phyloP scores from a whole-genome alignment of 805 yeast species.

The Teunomyces cretensis region DNA sequence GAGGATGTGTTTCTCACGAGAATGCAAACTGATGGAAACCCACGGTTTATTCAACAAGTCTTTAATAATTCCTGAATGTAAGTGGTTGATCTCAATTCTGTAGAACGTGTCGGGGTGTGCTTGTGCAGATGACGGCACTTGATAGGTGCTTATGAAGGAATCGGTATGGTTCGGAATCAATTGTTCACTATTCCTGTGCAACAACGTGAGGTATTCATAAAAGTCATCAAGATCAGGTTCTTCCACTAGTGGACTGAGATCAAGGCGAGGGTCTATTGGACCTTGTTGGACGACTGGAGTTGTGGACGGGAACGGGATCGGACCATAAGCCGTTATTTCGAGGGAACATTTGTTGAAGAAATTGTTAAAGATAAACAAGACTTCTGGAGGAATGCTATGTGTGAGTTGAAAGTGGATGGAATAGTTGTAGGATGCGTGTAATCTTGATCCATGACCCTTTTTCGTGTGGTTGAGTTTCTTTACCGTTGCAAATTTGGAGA shows the following conservation, averaged over 20 bases:
- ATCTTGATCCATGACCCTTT: slow-evolving; percentile 20
- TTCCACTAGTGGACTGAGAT: neutral
- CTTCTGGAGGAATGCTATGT: slow-evolving; percentile 1
- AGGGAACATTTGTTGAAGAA: slow-evolving; percentile 5
- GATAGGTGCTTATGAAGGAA: slow-evolving; percentile 8
- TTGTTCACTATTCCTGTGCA: slow-evolving; percentile 17
- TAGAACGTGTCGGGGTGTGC: neutral
- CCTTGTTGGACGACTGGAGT: neutral
- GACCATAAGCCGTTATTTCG: neutral
- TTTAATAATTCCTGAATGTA: slow-evolving; percentile 1
- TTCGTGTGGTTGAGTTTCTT: slow-evolving; percentile 14
- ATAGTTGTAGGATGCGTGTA: slow-evolving; percentile 12
- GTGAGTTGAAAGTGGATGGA: slow-evolving; percentile 7
- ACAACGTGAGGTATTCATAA: slow-evolving; percentile 19
- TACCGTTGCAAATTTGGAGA: slow-evolving; percentile 9
- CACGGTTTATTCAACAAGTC: neutral
- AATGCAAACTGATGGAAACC: slow-evolving; percentile 1
- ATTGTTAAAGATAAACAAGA: slow-evolving; percentile 2
- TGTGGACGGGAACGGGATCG: neutral
- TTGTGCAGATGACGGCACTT: slow-evolving; percentile 1
- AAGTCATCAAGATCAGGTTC: slow-evolving; percentile 12
- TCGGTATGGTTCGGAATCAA: slow-evolving; percentile 9
- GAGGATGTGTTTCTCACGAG: neutral
- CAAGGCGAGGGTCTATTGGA: neutral
- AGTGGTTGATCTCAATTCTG: neutral